Evolutionary conservation across 2,329 filamentous ascomycete genomes (phyloP).

Genomic region (Stagonosporopsis rhizophila): DNA sequence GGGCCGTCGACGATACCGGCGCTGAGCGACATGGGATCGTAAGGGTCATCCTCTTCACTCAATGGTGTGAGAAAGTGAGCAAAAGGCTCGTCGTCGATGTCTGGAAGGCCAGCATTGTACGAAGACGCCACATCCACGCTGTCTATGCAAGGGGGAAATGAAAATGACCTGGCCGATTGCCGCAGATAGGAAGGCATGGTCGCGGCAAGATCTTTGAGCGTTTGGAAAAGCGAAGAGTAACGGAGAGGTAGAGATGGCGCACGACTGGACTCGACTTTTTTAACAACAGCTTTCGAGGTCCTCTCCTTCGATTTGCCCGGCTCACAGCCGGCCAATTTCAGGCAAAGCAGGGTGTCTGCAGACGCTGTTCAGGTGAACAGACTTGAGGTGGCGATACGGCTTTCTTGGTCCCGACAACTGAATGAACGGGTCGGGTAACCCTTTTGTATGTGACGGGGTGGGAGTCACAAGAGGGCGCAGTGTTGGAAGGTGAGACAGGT

Average conservation of each 20-base stretch:
- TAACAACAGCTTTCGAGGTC: constrained; percentile 28
- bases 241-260: constrained; percentile 33
- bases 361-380: constrained; percentile 22
- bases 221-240: constrained; percentile 27
- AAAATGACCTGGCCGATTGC: constrained; percentile 39
- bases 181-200: constrained; percentile 48
- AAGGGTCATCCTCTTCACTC: constrained; percentile 51
- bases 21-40: constrained; percentile 46
- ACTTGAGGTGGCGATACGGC: constrained; percentile 25
- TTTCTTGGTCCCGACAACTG: constrained; percentile 31
- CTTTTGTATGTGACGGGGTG: constrained; percentile 46
- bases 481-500: constrained; percentile 37
- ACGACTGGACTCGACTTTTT: constrained; percentile 37
- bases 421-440: constrained; percentile 18
- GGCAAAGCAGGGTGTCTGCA: constrained; percentile 30
- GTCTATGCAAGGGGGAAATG: constrained; percentile 46
- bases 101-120: constrained; percentile 36
- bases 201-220: constrained; percentile 34
- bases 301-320: constrained; percentile 33
- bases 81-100: constrained; percentile 54
- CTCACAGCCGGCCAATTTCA: constrained; percentile 41
- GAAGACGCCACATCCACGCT: constrained; percentile 30
- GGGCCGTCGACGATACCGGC: constrained; percentile 49
- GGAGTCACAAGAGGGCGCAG: constrained; percentile 43
- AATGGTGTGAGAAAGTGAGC: constrained; percentile 53